These are phyloP conservation scores for Magnusiomyces tetraspermus DNA, from an alignment of 1,139 yeast species.

Conservation along the genomic window DNA sequence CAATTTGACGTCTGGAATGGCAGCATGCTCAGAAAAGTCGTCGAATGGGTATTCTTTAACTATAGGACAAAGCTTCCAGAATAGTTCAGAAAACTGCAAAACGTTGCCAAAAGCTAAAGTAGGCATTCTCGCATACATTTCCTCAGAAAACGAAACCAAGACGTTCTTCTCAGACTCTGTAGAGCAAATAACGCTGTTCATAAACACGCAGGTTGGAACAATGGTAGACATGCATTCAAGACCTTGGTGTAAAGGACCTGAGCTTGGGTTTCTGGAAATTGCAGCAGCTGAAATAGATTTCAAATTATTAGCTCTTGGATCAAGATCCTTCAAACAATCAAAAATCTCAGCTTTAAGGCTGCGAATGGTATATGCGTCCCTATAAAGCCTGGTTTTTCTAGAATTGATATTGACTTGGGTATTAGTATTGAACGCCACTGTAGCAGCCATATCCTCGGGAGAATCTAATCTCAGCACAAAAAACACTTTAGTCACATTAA, in stretches of 20 bases:
- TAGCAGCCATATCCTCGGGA: background rate
- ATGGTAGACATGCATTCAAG: background rate
- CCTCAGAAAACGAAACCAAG: background rate
- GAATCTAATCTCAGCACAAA: background rate
- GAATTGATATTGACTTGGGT: background rate
- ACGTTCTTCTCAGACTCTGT: background rate
- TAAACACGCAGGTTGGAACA: background rate
- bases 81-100: background rate
- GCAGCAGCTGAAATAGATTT: background rate
- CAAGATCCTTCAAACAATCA: background rate
- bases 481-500: background rate
- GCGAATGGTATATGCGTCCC: background rate
- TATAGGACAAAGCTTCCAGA: constrained; percentile 1
- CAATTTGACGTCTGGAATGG: background rate
- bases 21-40: background rate
- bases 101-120: background rate
- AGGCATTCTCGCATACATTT: background rate
- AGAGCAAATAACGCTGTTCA: background rate
- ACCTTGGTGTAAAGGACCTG: background rate
- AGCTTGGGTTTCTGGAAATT: background rate
- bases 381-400: background rate
- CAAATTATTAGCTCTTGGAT: background rate
- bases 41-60: background rate
- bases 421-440: background rate
- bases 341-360: background rate